Conservation (phyloP, 495 filamentous ascomycete species). For the Baudoinia panamericana region DNA sequence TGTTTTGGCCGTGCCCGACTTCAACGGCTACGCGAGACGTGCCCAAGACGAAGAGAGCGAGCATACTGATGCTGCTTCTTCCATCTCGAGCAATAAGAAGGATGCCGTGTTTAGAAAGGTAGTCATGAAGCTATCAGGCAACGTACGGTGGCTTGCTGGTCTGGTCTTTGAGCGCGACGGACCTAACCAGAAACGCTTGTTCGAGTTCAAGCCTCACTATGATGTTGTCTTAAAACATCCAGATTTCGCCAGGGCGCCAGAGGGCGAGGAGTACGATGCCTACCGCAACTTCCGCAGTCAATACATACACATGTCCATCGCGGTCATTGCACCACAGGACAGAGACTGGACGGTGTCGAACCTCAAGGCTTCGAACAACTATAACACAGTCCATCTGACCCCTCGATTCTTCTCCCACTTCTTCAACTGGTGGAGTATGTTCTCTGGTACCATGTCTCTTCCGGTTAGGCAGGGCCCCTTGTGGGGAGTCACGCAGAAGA, state of each 20-base stretch:
- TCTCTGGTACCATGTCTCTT: conserved; percentile 86
- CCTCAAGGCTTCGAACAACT: conserved; percentile 62
- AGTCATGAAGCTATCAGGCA: conserved; percentile 93
- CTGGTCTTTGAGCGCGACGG: conserved; percentile 82
- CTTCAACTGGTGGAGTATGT: conserved; percentile 95
- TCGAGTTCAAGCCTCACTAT: conserved; percentile 85
- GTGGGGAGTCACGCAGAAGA: conserved; percentile 85
- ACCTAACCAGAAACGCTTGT: conserved; percentile 51
- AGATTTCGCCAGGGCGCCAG: conserved; percentile 46
- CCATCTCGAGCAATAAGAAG: conserved; percentile 51
- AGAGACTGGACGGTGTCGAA: conserved; percentile 67
- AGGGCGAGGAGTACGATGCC: conserved; percentile 64
- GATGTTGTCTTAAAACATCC: conserved; percentile 77
- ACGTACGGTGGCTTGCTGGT: conserved; percentile 79
- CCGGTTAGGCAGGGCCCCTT: conserved; percentile 83
- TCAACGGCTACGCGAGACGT: conserved; percentile 67
- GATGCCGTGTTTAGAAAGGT: conserved; percentile 88
- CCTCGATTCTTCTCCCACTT: conserved; percentile 97
- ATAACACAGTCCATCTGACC: conserved; percentile 86
- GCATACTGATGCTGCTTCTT: conserved; percentile 39
- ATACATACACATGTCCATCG: conserved; percentile 86
- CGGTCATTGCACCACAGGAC: conserved; percentile 68
- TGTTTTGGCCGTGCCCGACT: conserved; percentile 85
- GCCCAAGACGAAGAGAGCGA: conserved; percentile 25
- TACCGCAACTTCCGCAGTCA: conserved; percentile 89